Base-by-base conservation (phyloP, 2,329 filamentous ascomycete species). In the Cladosporium sp. region DNA sequence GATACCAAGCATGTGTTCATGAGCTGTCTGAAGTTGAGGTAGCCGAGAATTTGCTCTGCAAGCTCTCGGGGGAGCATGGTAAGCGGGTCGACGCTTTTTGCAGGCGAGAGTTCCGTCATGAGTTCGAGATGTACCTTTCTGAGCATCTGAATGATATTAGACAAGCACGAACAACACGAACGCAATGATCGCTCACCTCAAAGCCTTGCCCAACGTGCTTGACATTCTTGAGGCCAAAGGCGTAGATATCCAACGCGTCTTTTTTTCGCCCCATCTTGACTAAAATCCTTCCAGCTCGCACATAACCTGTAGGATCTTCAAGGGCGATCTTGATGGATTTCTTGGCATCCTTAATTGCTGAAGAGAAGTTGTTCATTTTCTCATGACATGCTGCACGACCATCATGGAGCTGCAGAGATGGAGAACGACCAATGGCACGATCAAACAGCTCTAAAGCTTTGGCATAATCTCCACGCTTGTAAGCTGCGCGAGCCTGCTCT, bases 201-300 rank as follows among this genome's bases (percentile, higher is more conserved):
- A 67, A 71, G 55, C 68, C 61, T 45, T 62, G 43, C 57, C 78
- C 73, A 30, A 73, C 68, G n/a, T 72, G 66, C 9, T 76, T 72
- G 19, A 85, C 73, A 47, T 73, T 76, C 61, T 80, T 81, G 63
- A 86, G 71, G n/a, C 82, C 84, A 66, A 83, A 80, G 25, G 78
- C 75, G 69, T 85, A 86, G 22, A 85, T 78, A 11, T 79, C 76
- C 12, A 83, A 65, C 5, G 84, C 84, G 22, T 77, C 78, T n/a
- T 78, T 75, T 2, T 73, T 68, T 65, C 82, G 84, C 11, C 76
- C 74, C 71, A 80, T 78, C 60, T 76, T 77, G 51, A 75, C 68
- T 12, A 80, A 67, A 7, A 78, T 65, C 59, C 79, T 80, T 2
- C 78, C 82, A 25, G 80, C 80, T 55, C 83, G 80, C 28, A 86